Evolutionary conservation across 108 stramenopile species (phyloP), one percentile per base, ranked within the genome.

Genomic region (Stephanodiscus minutulus): DNA sequence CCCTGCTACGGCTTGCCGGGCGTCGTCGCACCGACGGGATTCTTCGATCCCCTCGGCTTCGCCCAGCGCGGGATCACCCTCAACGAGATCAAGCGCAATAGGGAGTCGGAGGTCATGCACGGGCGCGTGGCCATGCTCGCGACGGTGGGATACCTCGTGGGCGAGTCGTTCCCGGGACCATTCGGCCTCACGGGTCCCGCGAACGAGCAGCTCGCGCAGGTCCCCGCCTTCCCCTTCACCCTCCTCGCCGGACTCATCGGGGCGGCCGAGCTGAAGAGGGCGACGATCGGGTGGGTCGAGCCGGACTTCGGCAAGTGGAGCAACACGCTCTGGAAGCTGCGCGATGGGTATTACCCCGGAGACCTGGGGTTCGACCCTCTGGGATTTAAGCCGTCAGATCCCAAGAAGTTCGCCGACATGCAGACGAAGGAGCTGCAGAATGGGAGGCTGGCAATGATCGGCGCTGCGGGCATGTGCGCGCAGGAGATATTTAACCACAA

Each of bases 281-380:
- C 89, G 5, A 47, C 57, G 21, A 82, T 86, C 66, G 91, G 89
- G 35, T 92, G 89, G 89, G 86, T 87, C 47, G 85, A 87, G 36
- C 91, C 91, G 36, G 71, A 66, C 18, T 71, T 76, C 50, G 68
- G 67, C 5, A 70, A 50, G 52, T 75, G 81, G 65, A 64, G 65
- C 35, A 73, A 66, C 9, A 75, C 81, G n/a, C 70, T 82, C 21
- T 85, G 67, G 67, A 66, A 61, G 29, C 70, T 94, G 17, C 83
- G 89, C 29, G 88, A 85, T 5, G 76, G 82, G 58, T 96, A 92
- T 68, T 86, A 83, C 74, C 92, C 92, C 8, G 95, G 95, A 46
- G 95, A 96, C 66, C 43, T 96, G 52, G 91, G 91, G 20, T 96
- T 92, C 52, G 95, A 96, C 60, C 95, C 95, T 1, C 81, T 94